Base-by-base conservation (phyloP, 2,329 filamentous ascomycete species). In the Aspergillus thermomutatus region DNA sequence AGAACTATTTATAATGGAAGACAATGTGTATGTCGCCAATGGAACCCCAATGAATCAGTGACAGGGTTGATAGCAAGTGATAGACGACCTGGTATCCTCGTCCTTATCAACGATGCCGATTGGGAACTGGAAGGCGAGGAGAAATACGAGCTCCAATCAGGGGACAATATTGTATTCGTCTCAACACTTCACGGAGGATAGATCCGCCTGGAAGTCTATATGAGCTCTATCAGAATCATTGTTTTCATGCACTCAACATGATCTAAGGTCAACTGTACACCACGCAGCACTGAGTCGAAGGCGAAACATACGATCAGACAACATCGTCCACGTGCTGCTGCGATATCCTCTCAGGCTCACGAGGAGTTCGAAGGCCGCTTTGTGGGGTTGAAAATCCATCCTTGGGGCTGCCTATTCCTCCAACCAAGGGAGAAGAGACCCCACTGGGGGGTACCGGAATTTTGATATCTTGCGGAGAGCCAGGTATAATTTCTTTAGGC, bases 61-160 rank as follows among this genome's bases (percentile, higher is more conserved):
- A 31, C 4, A 52, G 57, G 49, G 45, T 62, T 62, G 49, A 64
- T 58, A 66, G 65, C 58, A 52, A 67, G 52, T 19, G n/a, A 26
- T 55, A 97, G 93, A 59, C 92, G 94, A 53, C 94, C 94, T 4
- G 94, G 94, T 2, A 96, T 99, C 72, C 84, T 99, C 46, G 93
- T 97, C 27, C 82, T 99, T 56, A 96, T 99, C 74, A 99, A 99
- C 72, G 94, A 99, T 67, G 91, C 92, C 26, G 94, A 99, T 74
- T 99, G 94, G 94, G 94, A 97, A 75, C 84, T 99, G 11, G 94
- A 97, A 76, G 94, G 92, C 19, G 93, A 97, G 76, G 92, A 94
- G 71, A 83, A 86, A 63, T 97, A 97, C 71, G 87, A 92, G 75
- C 77, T 99, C 56, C 87, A 93, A 75, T 76, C 80, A 60, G 84